Percentiles rank a stretch among this genome's conserved stretches.
Conservation (phyloP, 805 yeast genomes). For the Hermanozyma aechmeae region DNA sequence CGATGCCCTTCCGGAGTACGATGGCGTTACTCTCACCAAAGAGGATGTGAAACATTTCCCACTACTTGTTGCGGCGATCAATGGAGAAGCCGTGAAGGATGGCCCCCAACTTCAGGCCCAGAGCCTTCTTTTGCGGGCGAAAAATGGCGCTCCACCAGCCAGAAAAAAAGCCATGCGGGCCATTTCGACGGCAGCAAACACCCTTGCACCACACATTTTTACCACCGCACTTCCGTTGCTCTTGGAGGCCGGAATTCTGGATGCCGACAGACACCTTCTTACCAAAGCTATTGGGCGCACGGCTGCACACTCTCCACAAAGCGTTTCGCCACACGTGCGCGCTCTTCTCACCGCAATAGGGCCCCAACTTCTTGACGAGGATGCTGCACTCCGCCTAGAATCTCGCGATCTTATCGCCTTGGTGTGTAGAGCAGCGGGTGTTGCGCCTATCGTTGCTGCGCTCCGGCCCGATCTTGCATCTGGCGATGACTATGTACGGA, state of each 20-base stretch:
- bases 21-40: constrained; percentile 40
- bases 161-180: constrained; percentile 65
- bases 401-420: constrained; percentile 73
- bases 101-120: constrained; percentile 53
- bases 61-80: neutral
- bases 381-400: constrained; percentile 61
- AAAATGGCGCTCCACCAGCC: constrained; percentile 64
- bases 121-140: constrained; percentile 56
- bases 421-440: constrained; percentile 73
- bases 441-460: constrained; percentile 68
- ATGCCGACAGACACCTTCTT: constrained; percentile 73
- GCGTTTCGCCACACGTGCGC: too few species aligned
- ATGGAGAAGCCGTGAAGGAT: neutral
- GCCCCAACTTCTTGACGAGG: constrained; percentile 76
- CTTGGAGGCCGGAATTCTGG: constrained; percentile 62
- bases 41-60: constrained; percentile 69
- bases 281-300: constrained; percentile 69
- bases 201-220: constrained; percentile 55
- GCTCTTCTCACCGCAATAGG: constrained; percentile 65
- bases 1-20: constrained; percentile 8
- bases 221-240: constrained; percentile 68
- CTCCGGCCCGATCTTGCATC: constrained; percentile 78
- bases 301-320: too few species aligned
- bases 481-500: constrained; percentile 71
- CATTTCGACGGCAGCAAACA: constrained; percentile 52